phyloP scores from a whole-genome alignment of 306 rosid species.

The Canavalia ensiformis region DNA sequence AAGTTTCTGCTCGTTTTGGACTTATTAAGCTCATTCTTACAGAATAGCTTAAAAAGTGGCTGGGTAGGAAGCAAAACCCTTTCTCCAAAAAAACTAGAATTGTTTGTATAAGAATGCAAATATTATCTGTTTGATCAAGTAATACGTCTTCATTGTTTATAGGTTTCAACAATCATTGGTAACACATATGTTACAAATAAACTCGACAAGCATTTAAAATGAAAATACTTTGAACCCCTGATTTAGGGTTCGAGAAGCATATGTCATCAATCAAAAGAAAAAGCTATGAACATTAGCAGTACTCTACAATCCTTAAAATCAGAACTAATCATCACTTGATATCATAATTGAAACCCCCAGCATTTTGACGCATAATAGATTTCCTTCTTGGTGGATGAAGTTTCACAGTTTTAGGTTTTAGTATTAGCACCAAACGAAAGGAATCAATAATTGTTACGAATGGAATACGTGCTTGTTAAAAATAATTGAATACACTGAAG shows the following conservation, averaged over 20 bases:
- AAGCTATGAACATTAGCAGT: not conserved
- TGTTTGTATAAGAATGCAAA: not conserved
- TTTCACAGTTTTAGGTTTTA: slow-evolving; percentile 30
- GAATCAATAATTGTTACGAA: not conserved
- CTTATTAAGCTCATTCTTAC: slow-evolving; percentile 13
- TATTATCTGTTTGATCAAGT: not conserved
- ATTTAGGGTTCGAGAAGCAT: slow-evolving; percentile 9
- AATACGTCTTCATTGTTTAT: not conserved
- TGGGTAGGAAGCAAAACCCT: not conserved
- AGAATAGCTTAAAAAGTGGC: slow-evolving; percentile 6
- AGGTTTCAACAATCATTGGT: not conserved
- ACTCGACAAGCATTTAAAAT: not conserved
- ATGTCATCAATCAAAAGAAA: not conserved
- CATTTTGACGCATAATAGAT: not conserved
- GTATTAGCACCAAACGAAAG: not conserved
- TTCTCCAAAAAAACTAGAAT: not conserved
- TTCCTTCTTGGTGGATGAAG: not conserved
- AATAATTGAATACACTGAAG: not conserved
- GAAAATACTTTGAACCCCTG: not conserved
- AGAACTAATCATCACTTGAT: not conserved
- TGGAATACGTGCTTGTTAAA: not conserved
- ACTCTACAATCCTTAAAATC: not conserved
- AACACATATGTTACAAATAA: slow-evolving; percentile 1
- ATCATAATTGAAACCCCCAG: not conserved
- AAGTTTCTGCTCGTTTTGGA: not conserved